A percentile compares a stretch with the other conserved stretches of the same genome.
Evolutionary conservation across 805 yeast genomes (phyloP).

Genomic region (Suhomyces emberorum): DNA sequence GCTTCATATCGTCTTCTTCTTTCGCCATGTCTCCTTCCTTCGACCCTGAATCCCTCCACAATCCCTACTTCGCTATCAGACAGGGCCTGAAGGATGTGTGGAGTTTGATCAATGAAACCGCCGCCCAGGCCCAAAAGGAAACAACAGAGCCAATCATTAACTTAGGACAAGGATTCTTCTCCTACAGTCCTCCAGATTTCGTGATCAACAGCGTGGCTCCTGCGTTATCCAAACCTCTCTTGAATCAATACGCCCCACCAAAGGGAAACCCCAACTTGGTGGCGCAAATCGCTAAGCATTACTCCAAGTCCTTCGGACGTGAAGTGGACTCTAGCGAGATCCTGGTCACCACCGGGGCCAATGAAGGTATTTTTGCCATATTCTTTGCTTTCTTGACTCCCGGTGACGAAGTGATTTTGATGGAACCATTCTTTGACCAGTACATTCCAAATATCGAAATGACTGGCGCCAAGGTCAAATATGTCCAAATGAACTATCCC

Average conservation of each 20-base stretch:
- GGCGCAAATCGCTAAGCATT: conserved; percentile 65
- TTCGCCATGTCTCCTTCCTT: background rate
- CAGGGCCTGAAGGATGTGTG: conserved; percentile 85
- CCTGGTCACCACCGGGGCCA: conserved; percentile 92
- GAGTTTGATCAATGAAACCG: conserved; percentile 93
- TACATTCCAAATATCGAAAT: conserved; percentile 91
- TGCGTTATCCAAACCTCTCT: conserved; percentile 68
- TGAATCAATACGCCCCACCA: conserved; percentile 92
- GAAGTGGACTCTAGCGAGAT: conserved; percentile 58
- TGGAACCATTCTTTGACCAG: conserved; percentile 97
- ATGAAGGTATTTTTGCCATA: conserved; percentile 86
- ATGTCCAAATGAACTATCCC: conserved; percentile 86
- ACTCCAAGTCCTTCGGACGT: conserved; percentile 63
- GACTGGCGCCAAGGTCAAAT: conserved; percentile 88
- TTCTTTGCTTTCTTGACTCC: conserved; percentile 79
- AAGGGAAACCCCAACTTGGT: conserved; percentile 79
- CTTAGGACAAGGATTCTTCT: conserved; percentile 96
- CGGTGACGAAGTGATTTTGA: conserved; percentile 94
- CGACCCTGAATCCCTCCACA: conserved; percentile 38
- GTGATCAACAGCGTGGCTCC: conserved; percentile 78
- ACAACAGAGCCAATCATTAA: conserved; percentile 78
- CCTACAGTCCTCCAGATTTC: conserved; percentile 93
- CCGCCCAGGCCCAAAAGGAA: conserved; percentile 71
- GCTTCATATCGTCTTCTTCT: too few species aligned
- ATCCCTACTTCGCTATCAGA: conserved; percentile 58